Evolutionary conservation across 768 basidiomycete genomes (phyloP).

Genomic region (Pisolithus albus): DNA sequence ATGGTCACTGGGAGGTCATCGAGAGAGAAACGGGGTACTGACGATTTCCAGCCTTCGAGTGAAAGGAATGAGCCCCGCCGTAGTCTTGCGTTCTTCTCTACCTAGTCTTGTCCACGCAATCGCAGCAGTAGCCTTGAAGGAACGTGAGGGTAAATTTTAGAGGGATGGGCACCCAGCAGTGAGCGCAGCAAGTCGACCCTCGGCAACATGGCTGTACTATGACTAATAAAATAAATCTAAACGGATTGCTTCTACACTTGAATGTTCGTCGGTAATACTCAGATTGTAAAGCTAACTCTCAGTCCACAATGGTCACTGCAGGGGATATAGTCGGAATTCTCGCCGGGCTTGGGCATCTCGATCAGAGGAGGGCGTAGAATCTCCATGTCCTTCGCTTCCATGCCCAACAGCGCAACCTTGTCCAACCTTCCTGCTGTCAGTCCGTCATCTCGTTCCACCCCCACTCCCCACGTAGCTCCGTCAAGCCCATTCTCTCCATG

Average conservation of each 20-base stretch:
- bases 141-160: not conserved
- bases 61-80: not conserved
- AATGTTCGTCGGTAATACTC: not conserved
- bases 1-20: not conserved
- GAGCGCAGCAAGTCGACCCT: not conserved
- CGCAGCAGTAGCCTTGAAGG: not conserved
- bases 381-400: conserved; percentile 29
- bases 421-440: conserved; percentile 31
- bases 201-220: too few relatives aligned
- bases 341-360: conserved; percentile 6
- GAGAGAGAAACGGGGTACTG: not conserved
- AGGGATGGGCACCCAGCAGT: not conserved
- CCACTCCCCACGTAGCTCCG: conserved; percentile 36
- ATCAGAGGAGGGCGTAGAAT: conserved; percentile 32
- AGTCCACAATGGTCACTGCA: conserved; percentile 37
- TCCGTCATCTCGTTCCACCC: conserved; percentile 22
- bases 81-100: not conserved
- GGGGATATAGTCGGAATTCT: conserved; percentile 13
- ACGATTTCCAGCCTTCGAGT: not conserved
- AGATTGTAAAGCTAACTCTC: conserved; percentile 23
- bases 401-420: conserved; percentile 35
- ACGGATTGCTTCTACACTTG: too few relatives aligned
- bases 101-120: not conserved
- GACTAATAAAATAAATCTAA: too few relatives aligned
- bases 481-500: conserved; percentile 22